Evolutionary conservation across 2,329 filamentous ascomycete species (phyloP), one percentile per base, ranked within the genome.

Genomic region (Colletotrichum agaves): DNA sequence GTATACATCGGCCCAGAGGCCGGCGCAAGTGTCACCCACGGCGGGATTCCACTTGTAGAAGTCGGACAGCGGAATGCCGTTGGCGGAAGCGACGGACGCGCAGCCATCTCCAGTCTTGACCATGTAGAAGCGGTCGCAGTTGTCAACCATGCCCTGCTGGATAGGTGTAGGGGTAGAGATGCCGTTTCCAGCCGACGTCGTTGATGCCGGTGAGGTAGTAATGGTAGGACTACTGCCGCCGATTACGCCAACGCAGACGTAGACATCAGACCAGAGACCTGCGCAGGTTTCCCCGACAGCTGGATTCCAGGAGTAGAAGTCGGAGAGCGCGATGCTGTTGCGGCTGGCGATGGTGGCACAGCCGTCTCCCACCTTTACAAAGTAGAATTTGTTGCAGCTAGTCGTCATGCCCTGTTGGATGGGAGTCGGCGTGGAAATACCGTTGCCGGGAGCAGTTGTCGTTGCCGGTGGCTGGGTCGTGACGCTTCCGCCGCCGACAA

Each of bases 91-190:
- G 21, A 71, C 63, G 5, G 23, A 11, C 5, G 39, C 17, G 35
- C 70, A 70, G 5, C 44, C 41, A 33, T 66, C 68, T 5, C 60
- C 66, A 10, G 47, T 15, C 12, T 55, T 11, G 15, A 65, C 64
- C 10, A 49, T 23, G 62, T 67, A 62, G 53, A 69, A 70, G 2
- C 17, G 23, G 31, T 47, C 41, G 56, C 70, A 71, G 61, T 65
- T 65, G 27, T 37, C 41, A 8, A 69, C 56, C 50, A 71, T 70
- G 52, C 62, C 65, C 13, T 55, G 52, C 37, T 67, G 70, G 12
- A 61, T 61, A n/a, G 69, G 68, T 6, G 31, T 8, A 1, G 70
- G 70, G 1, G 63, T 67, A 6, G 50, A 44, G 17, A 67, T 65
- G 31, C 44, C 41, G 31, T 49, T 57, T 19, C n/a, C n/a, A n/a